Conservation (phyloP, 345 rosid genomes). For the Lumnitzera racemosa region DNA sequence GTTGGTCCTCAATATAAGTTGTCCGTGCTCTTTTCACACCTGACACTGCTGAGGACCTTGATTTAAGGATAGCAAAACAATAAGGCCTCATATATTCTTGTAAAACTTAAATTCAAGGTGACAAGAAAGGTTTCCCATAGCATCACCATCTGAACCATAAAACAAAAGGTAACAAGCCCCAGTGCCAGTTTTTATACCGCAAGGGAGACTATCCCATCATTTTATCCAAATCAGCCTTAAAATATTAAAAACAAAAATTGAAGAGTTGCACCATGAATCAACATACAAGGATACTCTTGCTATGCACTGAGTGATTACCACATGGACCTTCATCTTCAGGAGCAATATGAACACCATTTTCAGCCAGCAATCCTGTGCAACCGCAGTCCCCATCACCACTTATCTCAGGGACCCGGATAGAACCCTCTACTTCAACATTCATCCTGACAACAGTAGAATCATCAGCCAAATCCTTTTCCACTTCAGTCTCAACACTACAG, state of each 20-base stretch:
- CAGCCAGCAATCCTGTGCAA: conserved; percentile 9
- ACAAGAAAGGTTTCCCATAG: too few relatives aligned
- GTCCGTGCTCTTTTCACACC: conserved; percentile 70
- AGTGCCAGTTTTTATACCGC: conserved; percentile 1
- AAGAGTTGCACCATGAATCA: conserved; percentile 6
- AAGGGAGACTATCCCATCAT: background rate
- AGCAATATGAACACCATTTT: conserved; percentile 21
- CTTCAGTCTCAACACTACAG: conserved; percentile 20
- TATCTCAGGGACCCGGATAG: conserved; percentile 30
- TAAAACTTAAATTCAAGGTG: too few relatives aligned
- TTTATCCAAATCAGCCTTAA: background rate
- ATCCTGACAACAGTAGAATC: conserved; percentile 24
- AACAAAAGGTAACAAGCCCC: background rate
- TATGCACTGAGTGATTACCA: conserved; percentile 26
- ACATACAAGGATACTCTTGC: conserved; percentile 52
- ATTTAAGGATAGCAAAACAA: conserved; percentile 40
- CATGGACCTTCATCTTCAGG: conserved; percentile 17
- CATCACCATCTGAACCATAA: too few relatives aligned
- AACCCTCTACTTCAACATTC: conserved; percentile 32
- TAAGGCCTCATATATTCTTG: background rate
- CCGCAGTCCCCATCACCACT: conserved; percentile 10
- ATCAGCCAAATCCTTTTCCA: conserved; percentile 29
- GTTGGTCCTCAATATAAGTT: conserved; percentile 40
- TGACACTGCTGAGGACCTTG: conserved; percentile 37
- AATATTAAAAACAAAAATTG: conserved; percentile 7